A percentile compares a stretch with the other conserved stretches of the same genome.
Conservation (phyloP, 2,329 filamentous ascomycete genomes). For the Exophiala viscosa region DNA sequence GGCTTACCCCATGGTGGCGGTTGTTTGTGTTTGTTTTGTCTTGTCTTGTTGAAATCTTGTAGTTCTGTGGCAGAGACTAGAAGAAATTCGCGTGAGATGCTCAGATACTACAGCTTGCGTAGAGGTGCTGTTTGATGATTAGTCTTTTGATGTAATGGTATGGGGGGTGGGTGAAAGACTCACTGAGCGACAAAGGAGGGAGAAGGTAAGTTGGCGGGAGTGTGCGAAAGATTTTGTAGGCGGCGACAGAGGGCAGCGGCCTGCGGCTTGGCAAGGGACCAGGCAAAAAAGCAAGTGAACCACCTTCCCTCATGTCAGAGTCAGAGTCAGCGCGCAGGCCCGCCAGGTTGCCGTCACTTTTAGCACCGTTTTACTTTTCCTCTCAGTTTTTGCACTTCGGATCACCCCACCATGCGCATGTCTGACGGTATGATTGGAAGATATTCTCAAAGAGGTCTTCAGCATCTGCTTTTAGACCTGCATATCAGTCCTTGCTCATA, state of each 20-base stretch:
- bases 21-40: conserved; percentile 32
- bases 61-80: conserved; percentile 48
- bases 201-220: conserved; percentile 22
- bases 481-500: not conserved
- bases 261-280: conserved; percentile 18
- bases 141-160: conserved; percentile 20
- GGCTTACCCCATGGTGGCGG: conserved; percentile 61
- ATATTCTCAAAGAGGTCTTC: not conserved
- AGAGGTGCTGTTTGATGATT: conserved; percentile 45
- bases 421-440: not conserved
- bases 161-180: conserved; percentile 23
- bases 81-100: conserved; percentile 42
- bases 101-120: conserved; percentile 53
- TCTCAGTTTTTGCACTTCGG: not conserved
- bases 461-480: not conserved
- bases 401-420: not conserved
- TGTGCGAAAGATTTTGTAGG: conserved; percentile 29
- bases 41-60: conserved; percentile 38
- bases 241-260: conserved; percentile 12
- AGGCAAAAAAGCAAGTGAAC: conserved; percentile 5
- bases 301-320: not conserved
- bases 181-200: conserved; percentile 29
- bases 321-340: not conserved
- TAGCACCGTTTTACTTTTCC: not conserved
- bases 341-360: not conserved